phyloP scores from a whole-genome alignment of 1,139 yeast genomes.

The Suhomyces yuchorum region DNA sequence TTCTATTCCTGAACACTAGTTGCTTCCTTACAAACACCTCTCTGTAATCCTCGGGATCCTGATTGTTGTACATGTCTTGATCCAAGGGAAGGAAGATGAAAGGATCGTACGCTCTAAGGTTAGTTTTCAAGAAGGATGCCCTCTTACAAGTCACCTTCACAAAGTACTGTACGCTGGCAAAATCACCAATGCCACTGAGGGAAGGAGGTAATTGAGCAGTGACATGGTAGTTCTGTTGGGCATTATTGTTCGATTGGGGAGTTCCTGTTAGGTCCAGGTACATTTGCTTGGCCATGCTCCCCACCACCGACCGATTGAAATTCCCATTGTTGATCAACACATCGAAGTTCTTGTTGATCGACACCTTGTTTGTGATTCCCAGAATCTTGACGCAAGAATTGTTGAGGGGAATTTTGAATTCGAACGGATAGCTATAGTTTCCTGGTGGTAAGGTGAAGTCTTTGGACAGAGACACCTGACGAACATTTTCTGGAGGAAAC shows the following conservation, averaged over 20 bases:
- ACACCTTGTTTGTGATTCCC: slow-evolving; percentile 47
- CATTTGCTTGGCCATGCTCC: slow-evolving; percentile 22
- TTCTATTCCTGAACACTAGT: slow-evolving; percentile 37
- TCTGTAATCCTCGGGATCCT: slow-evolving; percentile 27
- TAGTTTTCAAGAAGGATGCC: slow-evolving; percentile 53
- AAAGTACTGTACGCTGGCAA: slow-evolving; percentile 53
- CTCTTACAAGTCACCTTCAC: slow-evolving; percentile 63
- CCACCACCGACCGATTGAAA: slow-evolving; percentile 25
- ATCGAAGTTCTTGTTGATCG: slow-evolving; percentile 37
- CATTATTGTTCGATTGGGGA: slow-evolving; percentile 2
- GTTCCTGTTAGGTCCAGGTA: slow-evolving; percentile 4
- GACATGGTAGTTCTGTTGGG: slow-evolving; percentile 35
- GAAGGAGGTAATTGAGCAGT: slow-evolving; percentile 58
- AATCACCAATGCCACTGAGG: slow-evolving; percentile 46
- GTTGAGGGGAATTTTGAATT: slow-evolving; percentile 54
- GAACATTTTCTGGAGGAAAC: slow-evolving; percentile 61
- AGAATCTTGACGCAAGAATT: slow-evolving; percentile 48
- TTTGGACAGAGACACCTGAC: slow-evolving; percentile 47
- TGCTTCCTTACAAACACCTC: slow-evolving; percentile 48
- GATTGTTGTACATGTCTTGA: slow-evolving; percentile 31
- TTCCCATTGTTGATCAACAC: slow-evolving; percentile 41
- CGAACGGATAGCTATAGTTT: slow-evolving; percentile 57
- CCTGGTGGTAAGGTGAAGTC: slow-evolving; percentile 67
- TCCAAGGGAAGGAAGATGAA: slow-evolving; percentile 59
- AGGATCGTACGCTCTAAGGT: slow-evolving; percentile 51